These are phyloP conservation scores for Hymenoscyphus scutula DNA, from an alignment of 2,329 filamentous ascomycete species.

Conservation along the genomic window DNA sequence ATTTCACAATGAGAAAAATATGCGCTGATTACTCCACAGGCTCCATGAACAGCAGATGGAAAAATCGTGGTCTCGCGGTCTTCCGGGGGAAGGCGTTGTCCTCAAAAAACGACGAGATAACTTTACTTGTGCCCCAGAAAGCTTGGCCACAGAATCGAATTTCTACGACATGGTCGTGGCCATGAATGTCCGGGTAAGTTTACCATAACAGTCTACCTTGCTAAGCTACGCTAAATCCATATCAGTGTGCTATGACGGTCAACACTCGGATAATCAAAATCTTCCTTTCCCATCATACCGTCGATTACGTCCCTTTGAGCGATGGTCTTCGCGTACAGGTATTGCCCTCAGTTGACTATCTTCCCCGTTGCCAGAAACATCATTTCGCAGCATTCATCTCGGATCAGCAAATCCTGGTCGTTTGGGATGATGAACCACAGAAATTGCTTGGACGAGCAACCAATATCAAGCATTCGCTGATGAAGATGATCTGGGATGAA, in stretches of 20 bases:
- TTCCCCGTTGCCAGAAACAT: conserved; percentile 61
- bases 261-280: conserved; percentile 63
- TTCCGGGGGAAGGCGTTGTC: conserved; percentile 52
- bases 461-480: conserved; percentile 51
- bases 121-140: conserved; percentile 51
- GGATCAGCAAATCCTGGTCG: conserved; percentile 55
- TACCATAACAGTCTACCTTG: background rate
- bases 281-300: conserved; percentile 49
- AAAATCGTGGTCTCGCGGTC: conserved; percentile 48
- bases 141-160: conserved; percentile 44
- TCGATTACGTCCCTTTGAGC: conserved; percentile 56
- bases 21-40: background rate
- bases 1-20: background rate
- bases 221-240: conserved; percentile 14
- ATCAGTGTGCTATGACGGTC: conserved; percentile 64
- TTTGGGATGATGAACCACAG: conserved; percentile 63
- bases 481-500: conserved; percentile 57
- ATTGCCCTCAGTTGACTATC: conserved; percentile 53
- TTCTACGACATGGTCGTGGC: conserved; percentile 49
- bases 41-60: conserved; percentile 61
- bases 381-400: conserved; percentile 65
- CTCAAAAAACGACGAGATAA: conserved; percentile 50
- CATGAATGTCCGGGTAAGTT: conserved; percentile 53
- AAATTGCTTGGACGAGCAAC: conserved; percentile 52
- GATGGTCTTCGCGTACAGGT: conserved; percentile 61